Base-by-base conservation (phyloP, 1,284 basidiomycete species). In the Irpex sp. region DNA sequence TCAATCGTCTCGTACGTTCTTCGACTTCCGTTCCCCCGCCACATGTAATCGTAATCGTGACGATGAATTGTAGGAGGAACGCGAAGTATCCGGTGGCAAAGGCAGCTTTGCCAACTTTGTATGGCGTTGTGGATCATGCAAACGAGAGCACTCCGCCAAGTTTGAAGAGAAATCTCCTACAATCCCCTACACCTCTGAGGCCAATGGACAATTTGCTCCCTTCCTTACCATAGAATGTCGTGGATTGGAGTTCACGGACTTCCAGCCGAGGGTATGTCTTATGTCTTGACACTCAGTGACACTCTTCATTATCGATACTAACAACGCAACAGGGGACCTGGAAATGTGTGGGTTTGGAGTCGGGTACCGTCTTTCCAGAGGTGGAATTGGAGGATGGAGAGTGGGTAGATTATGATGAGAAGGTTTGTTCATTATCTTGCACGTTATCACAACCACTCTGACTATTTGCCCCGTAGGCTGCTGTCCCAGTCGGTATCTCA, bases 401-500 rank as follows among this genome's bases (percentile, higher is more conserved):
- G 75, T 93, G 92, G 92, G 82, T 80, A 9, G 91, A 93, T 68
- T 93, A 93, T 67, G 92, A 93, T 69, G 91, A 93, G 72, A 91
- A 92, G 81, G 91, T 88, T 59, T 59, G 74, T 65, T 49, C 3
- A 9, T n/a, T 2, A 6, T 36, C 11, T 37, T 51, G 9, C 37
- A 9, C 9, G 4, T 36, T 6, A 26, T 36, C 31, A 4, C 47
- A 2, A 37, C 51, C 26, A 60, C 49, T 9, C 38, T 58, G 3
- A 15, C 55, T 21, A 5, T 38, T 15, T 19, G 19, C 47, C 26
- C 49, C 19, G n/a, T 67, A 93, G 91, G 79, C 83, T 19, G 76
- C 79, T 34, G 72, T 82, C 13, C 87, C 90, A 6, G 89, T 92
- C 34, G 81, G 87, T 19, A 77, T 93, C 13, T 87, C 85, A 36